Evolutionary conservation across 208 protist species (phyloP).

Genomic region (Leishmania braziliensis): DNA sequence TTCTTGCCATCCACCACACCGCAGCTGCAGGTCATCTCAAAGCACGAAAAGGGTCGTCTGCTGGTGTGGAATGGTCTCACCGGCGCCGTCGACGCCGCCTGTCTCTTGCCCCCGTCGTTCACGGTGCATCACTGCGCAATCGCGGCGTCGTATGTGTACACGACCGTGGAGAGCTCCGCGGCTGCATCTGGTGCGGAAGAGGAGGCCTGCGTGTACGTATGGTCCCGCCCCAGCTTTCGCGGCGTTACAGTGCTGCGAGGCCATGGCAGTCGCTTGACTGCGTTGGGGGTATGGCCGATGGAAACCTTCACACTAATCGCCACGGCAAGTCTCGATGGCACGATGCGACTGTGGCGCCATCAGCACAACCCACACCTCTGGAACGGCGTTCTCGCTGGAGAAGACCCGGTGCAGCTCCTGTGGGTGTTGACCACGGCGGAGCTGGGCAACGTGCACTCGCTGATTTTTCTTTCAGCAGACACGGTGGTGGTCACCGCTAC

Average conservation of each 20-base stretch:
- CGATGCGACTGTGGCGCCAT: conserved; percentile 70
- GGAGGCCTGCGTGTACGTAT: conserved; percentile 70
- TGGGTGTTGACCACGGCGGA: conserved; percentile 28
- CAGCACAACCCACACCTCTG: neutral
- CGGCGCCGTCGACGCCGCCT: conserved; percentile 41
- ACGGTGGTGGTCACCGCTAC: conserved; percentile 23
- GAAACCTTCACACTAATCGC: conserved; percentile 44
- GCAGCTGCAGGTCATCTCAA: conserved; percentile 34
- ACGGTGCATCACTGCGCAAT: conserved; percentile 63
- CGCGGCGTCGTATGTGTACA: conserved; percentile 49
- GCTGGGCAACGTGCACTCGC: conserved; percentile 21
- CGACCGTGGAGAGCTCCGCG: conserved; percentile 50
- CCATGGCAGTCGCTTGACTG: conserved; percentile 66
- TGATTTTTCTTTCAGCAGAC: conserved; percentile 23
- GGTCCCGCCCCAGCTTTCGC: conserved; percentile 51
- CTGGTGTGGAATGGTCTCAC: conserved; percentile 66
- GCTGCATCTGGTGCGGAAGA: conserved; percentile 43
- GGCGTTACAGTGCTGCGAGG: conserved; percentile 44
- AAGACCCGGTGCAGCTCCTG: conserved; percentile 27
- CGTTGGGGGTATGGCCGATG: conserved; percentile 46
- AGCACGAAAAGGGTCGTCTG: conserved; percentile 70
- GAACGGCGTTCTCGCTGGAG: too few relatives aligned
- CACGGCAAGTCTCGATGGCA: conserved; percentile 68
- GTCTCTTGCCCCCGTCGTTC: conserved; percentile 46
- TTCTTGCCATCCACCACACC: neutral